Base-by-base conservation (phyloP, 1,284 basidiomycete genomes). In the Leccinum ponderosum region DNA sequence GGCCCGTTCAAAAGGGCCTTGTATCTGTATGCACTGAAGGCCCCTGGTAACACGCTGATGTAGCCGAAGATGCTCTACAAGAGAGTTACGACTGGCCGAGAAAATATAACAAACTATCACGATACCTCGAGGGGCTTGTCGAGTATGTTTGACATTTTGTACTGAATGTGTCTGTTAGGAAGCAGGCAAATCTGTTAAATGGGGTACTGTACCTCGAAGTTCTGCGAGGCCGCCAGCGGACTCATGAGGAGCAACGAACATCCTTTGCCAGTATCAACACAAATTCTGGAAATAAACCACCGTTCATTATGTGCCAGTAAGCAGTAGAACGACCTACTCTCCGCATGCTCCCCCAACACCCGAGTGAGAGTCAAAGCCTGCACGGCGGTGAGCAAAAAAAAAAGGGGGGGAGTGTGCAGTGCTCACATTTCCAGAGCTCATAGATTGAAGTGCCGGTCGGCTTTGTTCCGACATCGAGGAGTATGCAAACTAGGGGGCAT, bases 271-370 rank as follows among this genome's bases (percentile, higher is more conserved):
- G 85, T 86, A 71, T 95, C 93, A 58, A 94, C 93, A 68, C 90
- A 93, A 64, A 95, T 94, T 71, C 90, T 91, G 59, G 25, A 35
- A 35, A 44, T 27, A 31, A 33, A 56, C 50, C 8, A 61, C 27
- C 31, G 29, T 61, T 31, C 11, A 22, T 53, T n/a, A 60, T 20
- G 37, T 31, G 25, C 39, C 15, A 15, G 8, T 20, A 47, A 53
- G 17, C 37, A 48, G 57, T 22, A 44, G 14, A 31, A 5, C 22
- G 31, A 76, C 89, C 69, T 72, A 91, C 89, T 96, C 93, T 80
- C 96, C 96, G 75, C 95, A 97, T 25, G 95, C 95, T 42, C 96
- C 96, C 51, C 95, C 96, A 55, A 97, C 93, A 70, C 89, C 86
- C n/a, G 86, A 80, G 66, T 96, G 91, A 69, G 87, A 90, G 77